Evolutionary conservation across 768 basidiomycete genomes (phyloP).

Genomic region (Lanmaoa rubissima): DNA sequence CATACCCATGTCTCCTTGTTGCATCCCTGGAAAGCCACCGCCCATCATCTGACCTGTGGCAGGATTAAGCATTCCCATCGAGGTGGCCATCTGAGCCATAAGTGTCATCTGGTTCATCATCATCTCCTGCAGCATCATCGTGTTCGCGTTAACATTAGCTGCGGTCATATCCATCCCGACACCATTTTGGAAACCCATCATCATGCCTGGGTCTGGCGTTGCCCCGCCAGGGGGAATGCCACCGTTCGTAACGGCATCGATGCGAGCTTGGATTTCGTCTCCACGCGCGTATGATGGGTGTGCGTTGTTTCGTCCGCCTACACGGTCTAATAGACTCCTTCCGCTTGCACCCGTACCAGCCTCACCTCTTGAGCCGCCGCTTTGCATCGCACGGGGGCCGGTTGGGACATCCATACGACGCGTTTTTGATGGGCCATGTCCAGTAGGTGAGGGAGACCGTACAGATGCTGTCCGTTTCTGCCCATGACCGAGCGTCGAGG

Average conservation of each 20-base stretch:
- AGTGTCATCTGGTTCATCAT: slow-evolving; percentile 91
- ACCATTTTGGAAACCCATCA: slow-evolving; percentile 47
- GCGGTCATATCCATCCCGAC: slow-evolving; percentile 40
- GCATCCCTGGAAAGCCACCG: slow-evolving; percentile 60
- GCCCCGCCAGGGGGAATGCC: slow-evolving; percentile 38
- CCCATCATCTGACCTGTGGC: slow-evolving; percentile 54
- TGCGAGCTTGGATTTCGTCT: slow-evolving; percentile 77
- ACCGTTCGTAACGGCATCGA: slow-evolving; percentile 70
- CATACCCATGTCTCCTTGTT: slow-evolving; percentile 48
- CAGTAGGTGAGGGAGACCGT: slow-evolving; percentile 64
- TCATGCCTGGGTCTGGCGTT: slow-evolving; percentile 36
- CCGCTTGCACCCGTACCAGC: slow-evolving; percentile 27
- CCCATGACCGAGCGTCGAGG: slow-evolving; percentile 49
- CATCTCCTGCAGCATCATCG: slow-evolving; percentile 80
- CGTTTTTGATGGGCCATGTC: slow-evolving; percentile 63
- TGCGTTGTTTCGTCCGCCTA: slow-evolving; percentile 55
- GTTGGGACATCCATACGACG: slow-evolving; percentile 77
- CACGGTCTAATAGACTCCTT: slow-evolving; percentile 76
- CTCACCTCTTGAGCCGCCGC: slow-evolving; percentile 21
- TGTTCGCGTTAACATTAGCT: slow-evolving; percentile 61
- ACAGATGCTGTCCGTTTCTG: slow-evolving; percentile 68
- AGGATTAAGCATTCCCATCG: slow-evolving; percentile 75
- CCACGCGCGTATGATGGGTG: slow-evolving; percentile 36
- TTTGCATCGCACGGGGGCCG: slow-evolving; percentile 80
- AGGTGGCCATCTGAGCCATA: slow-evolving; percentile 89